A percentile compares a stretch with the other conserved stretches of the same genome.
phyloP scores from a whole-genome alignment of 352 stramenopile species.

The Globisporangium cylindrosporum region DNA sequence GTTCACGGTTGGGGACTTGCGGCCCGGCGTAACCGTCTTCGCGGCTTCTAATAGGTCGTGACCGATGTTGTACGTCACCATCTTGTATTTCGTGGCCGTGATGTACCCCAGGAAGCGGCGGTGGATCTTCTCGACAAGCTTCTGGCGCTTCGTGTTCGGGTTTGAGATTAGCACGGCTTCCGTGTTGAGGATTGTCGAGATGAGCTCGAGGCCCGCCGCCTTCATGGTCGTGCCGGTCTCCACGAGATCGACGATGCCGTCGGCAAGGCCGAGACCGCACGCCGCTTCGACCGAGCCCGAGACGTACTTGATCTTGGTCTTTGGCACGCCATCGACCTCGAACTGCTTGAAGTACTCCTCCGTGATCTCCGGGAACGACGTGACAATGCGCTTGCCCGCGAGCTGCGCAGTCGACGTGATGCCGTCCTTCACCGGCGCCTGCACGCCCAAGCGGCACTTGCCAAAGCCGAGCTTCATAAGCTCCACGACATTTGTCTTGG shows the following conservation, averaged over 20 bases:
- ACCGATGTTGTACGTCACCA: constrained; percentile 98
- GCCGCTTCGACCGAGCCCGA: constrained; percentile 97
- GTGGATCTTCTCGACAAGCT: constrained; percentile 81
- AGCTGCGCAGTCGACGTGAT: constrained; percentile 83
- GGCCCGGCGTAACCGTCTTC: constrained; percentile 92
- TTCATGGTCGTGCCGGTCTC: constrained; percentile 99
- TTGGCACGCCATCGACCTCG: constrained; percentile 54
- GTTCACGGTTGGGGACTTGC: constrained; percentile 93
- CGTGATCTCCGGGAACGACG: constrained; percentile 94
- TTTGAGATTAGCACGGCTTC: constrained; percentile 93
- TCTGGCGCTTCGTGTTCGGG: constrained; percentile 64
- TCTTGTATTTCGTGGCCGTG: constrained; percentile 96
- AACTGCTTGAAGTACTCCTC: constrained; percentile 94
- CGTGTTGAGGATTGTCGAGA: constrained; percentile 91
- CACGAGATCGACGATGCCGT: constrained; percentile 98
- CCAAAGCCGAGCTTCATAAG: constrained; percentile 95
- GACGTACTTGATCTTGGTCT: constrained; percentile 94
- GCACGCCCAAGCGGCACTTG: constrained; percentile 94
- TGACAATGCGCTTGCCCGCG: constrained; percentile 96
- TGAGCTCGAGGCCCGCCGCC: constrained; percentile 93
- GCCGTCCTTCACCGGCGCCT: constrained; percentile 89
- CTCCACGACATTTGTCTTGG: constrained; percentile 86
- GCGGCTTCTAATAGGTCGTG: constrained; percentile 86
- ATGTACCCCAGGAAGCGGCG: constrained; percentile 96
- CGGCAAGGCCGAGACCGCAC: constrained; percentile 95